These are phyloP conservation scores for Aspergillus bertholletiae DNA, from an alignment of 495 filamentous ascomycete species.

Conservation along the genomic window DNA sequence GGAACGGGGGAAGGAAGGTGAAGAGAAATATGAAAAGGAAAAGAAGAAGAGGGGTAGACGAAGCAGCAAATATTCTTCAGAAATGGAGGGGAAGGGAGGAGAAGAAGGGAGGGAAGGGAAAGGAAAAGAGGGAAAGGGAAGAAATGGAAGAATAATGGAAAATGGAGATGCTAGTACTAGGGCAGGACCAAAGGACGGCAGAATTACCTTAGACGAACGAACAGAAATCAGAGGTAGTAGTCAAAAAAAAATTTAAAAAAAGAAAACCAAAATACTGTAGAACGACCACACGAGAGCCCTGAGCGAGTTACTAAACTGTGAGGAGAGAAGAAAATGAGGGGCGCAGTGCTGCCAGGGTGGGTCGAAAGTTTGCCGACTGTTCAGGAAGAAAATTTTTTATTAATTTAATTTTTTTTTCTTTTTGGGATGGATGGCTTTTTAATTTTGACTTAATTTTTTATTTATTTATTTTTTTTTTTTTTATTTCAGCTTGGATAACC, in stretches of 20 bases:
- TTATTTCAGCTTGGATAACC: slow-evolving; percentile 1
- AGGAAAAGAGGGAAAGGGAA: slow-evolving; percentile 15
- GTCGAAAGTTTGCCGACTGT: slow-evolving; percentile 19
- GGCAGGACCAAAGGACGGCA: slow-evolving; percentile 25
- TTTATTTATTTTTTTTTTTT: slow-evolving; percentile 13
- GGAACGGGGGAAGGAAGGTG: slow-evolving; percentile 30
- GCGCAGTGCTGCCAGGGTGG: slow-evolving; percentile 19
- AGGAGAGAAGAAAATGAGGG: slow-evolving; percentile 18
- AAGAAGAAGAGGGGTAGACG: slow-evolving; percentile 45
- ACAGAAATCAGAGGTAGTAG: slow-evolving; percentile 9
- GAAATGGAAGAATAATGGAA: slow-evolving; percentile 14
- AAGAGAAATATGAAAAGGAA: slow-evolving; percentile 26
- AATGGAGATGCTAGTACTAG: slow-evolving; percentile 15
- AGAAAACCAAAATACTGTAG: slow-evolving; percentile 1
- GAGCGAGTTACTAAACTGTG: slow-evolving; percentile 8
- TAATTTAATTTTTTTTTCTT: too few relatives aligned
- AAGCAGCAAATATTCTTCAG: slow-evolving; percentile 25
- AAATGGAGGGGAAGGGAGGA: slow-evolving; percentile 32
- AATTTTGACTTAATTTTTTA: not conserved
- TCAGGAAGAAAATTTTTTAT: slow-evolving; percentile 5
- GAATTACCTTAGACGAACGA: slow-evolving; percentile 20
- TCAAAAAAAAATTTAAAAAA: slow-evolving; percentile 13
- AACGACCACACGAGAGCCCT: slow-evolving; percentile 15
- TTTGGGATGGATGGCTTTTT: too few relatives aligned
- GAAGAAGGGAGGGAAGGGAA: slow-evolving; percentile 16